Percentiles rank a stretch among this genome's conserved stretches.
Conservation (phyloP, 108 stramenopile species). For the Aureococcus anophagefferens region DNA sequence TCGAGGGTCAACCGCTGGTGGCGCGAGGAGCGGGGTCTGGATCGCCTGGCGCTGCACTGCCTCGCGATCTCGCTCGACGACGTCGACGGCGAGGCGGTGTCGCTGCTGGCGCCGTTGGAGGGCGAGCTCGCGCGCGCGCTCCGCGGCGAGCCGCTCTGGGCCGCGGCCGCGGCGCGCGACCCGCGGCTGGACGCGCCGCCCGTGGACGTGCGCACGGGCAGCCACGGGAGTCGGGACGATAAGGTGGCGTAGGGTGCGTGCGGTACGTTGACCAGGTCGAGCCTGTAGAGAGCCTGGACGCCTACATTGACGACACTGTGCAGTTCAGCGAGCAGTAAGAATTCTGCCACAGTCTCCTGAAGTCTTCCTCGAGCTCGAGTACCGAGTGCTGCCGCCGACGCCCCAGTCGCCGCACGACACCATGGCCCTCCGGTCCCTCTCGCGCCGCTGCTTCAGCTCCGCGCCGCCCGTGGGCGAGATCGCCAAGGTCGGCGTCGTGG, state of each 20-base stretch:
- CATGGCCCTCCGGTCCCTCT: too few species aligned
- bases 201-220: conserved; percentile 27
- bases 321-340: too few species aligned
- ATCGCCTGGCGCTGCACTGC: conserved; percentile 57
- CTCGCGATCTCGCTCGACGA: conserved; percentile 38
- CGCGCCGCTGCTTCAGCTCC: too few species aligned
- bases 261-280: too few species aligned
- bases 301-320: too few species aligned
- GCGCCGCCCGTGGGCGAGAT: conserved; percentile 32
- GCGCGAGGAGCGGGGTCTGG: conserved; percentile 41
- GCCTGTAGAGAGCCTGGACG: too few species aligned
- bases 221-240: too few species aligned
- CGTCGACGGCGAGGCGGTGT: neutral
- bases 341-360: too few species aligned
- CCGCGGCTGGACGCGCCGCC: conserved; percentile 32
- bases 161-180: conserved; percentile 22
- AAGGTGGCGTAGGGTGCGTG: too few species aligned
- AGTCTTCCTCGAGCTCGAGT: too few species aligned
- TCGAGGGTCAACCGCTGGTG: conserved; percentile 57
- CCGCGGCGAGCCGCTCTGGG: conserved; percentile 32
- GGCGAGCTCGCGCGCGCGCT: conserved; percentile 25
- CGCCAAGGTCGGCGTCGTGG: conserved; percentile 78
- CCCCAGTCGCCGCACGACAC: too few species aligned
- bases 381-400: too few species aligned
- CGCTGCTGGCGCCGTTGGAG: conserved; percentile 41